Evolutionary conservation across 1,139 yeast genomes (phyloP).

Genomic region (Candida anutae): DNA sequence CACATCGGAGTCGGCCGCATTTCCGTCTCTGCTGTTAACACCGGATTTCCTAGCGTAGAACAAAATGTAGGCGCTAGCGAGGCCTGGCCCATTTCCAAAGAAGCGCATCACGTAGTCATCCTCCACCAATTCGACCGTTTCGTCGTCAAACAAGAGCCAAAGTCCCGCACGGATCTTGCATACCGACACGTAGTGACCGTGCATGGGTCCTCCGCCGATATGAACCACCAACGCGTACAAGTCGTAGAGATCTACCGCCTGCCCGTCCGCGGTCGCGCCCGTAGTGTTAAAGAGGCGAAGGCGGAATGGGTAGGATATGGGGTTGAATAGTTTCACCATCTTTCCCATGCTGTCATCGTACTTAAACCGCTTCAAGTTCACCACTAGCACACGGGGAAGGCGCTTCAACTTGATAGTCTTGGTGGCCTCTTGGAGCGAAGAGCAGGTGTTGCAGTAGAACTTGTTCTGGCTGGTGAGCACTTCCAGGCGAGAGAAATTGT

Average conservation of each 20-base stretch:
- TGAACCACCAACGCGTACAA: constrained; percentile 84
- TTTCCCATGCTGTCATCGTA: constrained; percentile 78
- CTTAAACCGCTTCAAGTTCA: constrained; percentile 86
- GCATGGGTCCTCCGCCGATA: constrained; percentile 96
- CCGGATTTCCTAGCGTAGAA: too few relatives aligned
- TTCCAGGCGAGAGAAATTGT: constrained; percentile 79
- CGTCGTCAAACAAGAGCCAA: constrained; percentile 93
- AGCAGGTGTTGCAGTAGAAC: constrained; percentile 87
- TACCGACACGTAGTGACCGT: constrained; percentile 88
- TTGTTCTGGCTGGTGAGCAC: constrained; percentile 81
- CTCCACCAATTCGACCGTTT: constrained; percentile 82
- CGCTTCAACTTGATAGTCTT: constrained; percentile 78
- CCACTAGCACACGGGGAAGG: constrained; percentile 70
- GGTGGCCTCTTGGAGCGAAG: constrained; percentile 89
- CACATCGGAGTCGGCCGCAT: constrained; percentile 13
- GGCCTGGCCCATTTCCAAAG: constrained; percentile 82
- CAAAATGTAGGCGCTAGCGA: constrained; percentile 86
- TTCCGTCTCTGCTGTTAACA: too few relatives aligned
- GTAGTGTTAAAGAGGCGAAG: constrained; percentile 73
- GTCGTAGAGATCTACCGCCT: constrained; percentile 53
- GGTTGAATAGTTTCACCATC: constrained; percentile 80
- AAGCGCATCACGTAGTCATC: constrained; percentile 79
- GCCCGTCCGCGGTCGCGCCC: constrained; percentile 24
- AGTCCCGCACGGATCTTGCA: constrained; percentile 75
- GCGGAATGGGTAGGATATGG: constrained; percentile 72